Percentiles rank a stretch among this genome's conserved stretches.
phyloP scores from a whole-genome alignment of 2,329 filamentous ascomycete species.

The Fusarium veterinarium region DNA sequence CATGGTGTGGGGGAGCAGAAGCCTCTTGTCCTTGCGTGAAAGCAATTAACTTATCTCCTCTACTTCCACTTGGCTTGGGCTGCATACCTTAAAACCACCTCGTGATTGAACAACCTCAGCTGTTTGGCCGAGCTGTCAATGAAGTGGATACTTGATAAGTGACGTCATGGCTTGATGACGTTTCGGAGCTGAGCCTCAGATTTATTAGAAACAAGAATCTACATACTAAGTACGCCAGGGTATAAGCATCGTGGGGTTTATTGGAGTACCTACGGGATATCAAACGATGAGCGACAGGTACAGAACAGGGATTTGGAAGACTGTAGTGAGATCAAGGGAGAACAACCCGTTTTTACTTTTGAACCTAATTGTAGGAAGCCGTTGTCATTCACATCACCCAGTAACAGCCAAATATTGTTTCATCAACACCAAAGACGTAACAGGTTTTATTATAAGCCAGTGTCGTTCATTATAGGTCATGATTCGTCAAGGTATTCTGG shows the following conservation, averaged over 20 bases:
- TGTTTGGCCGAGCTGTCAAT: neutral
- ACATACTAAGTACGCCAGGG: neutral
- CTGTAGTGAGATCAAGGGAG: neutral
- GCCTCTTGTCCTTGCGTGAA: neutral
- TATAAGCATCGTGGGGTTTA: neutral
- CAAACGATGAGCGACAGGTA: conserved; percentile 6
- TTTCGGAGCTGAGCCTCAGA: neutral
- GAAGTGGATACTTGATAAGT: neutral
- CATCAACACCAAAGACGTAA: neutral
- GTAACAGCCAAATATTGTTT: too few relatives aligned
- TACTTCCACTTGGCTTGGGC: neutral
- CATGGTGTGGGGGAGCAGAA: neutral
- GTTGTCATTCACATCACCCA: neutral
- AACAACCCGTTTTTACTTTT: neutral
- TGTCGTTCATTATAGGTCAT: conserved; percentile 38
- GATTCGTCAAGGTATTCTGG: conserved; percentile 41
- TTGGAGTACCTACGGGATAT: neutral
- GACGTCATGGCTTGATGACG: conserved; percentile 32
- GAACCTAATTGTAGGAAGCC: neutral
- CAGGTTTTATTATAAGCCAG: neutral
- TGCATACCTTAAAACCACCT: neutral
- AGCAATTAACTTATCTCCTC: neutral
- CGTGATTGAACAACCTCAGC: neutral
- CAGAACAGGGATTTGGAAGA: conserved; percentile 1
- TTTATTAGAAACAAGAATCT: conserved; percentile 8